A percentile compares a stretch with the other conserved stretches of the same genome.
Conservation (phyloP, 2,329 filamentous ascomycete genomes). For the Aspergillus pseudoviridinutans region DNA sequence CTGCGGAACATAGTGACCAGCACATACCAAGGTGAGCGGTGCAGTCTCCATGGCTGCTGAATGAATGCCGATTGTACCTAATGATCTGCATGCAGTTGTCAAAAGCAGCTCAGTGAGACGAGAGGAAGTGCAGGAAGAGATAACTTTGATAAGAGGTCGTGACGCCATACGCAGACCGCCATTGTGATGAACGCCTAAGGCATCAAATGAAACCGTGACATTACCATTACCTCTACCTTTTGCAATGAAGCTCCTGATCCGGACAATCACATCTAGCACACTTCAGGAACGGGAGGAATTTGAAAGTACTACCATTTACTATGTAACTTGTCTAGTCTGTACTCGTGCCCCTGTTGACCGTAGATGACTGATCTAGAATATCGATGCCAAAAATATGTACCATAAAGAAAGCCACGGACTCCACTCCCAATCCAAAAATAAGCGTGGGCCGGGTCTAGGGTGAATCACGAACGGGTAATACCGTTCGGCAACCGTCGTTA, state of each 20-base stretch:
- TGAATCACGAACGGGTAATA: background rate
- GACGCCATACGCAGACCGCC: constrained; percentile 1
- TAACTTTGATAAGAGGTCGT: background rate
- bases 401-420: background rate
- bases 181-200: background rate
- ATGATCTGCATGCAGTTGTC: background rate
- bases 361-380: background rate
- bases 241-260: background rate
- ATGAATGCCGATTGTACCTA: background rate
- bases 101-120: constrained; percentile 1
- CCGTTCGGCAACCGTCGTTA: background rate
- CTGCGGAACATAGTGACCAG: background rate
- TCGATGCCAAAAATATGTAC: background rate
- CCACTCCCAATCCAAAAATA: background rate
- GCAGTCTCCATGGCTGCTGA: constrained; percentile 60
- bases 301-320: background rate
- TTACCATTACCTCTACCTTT: constrained; percentile 1
- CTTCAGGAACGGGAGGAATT: background rate
- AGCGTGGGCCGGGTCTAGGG: background rate
- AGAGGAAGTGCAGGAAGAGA: background rate
- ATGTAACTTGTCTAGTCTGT: background rate
- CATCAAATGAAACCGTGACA: constrained; percentile 10
- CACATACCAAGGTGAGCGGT: constrained; percentile 59
- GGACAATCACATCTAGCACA: background rate
- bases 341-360: no score